A percentile compares a stretch with the other conserved stretches of the same genome.
Evolutionary conservation across 208 protist species (phyloP).

Genomic region (Leishmania turanica): DNA sequence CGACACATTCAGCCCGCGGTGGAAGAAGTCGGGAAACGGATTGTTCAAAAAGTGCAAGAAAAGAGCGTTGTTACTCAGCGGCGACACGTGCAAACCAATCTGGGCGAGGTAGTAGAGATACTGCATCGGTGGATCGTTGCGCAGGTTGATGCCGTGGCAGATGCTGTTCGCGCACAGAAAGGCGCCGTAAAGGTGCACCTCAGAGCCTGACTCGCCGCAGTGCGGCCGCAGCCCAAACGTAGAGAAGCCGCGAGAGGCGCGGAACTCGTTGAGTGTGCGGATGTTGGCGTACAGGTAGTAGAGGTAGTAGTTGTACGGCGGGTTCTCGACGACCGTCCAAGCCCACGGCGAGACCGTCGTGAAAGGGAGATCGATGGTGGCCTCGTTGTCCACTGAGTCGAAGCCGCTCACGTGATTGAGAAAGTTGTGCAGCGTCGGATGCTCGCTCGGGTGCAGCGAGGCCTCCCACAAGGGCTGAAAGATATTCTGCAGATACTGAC

Average conservation of each 20-base stretch:
- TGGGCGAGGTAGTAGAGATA: constrained; percentile 99
- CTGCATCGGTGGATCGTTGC: constrained; percentile 95
- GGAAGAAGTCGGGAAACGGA: constrained; percentile 97
- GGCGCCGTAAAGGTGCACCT: constrained; percentile 94
- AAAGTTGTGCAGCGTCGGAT: constrained; percentile 97
- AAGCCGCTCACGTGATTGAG: constrained; percentile 98
- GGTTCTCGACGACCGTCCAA: constrained; percentile 96
- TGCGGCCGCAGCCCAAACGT: constrained; percentile 98
- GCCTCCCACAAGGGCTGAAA: constrained; percentile 99
- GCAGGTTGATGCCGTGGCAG: constrained; percentile 98
- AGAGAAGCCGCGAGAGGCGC: constrained; percentile 89
- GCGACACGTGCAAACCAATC: constrained; percentile 98
- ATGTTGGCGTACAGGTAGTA: constrained; percentile 99
- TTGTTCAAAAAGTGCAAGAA: constrained; percentile 98
- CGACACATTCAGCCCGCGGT: constrained; percentile 97
- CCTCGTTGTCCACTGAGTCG: constrained; percentile 99
- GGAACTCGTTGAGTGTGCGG: constrained; percentile 96
- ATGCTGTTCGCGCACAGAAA: constrained; percentile 97
- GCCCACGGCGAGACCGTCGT: constrained; percentile 84
- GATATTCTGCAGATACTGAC: constrained; percentile 97
- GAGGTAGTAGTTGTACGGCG: constrained; percentile 99
- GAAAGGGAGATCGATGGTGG: constrained; percentile 92
- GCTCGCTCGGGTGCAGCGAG: constrained; percentile 93
- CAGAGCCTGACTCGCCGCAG: constrained; percentile 95
- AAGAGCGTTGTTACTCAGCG: constrained; percentile 99